Percentiles rank a stretch among this genome's conserved stretches.
These are phyloP conservation scores for Pycnococcus provasolii DNA, from an alignment of 139 green algal genomes.

Conservation along the genomic window DNA sequence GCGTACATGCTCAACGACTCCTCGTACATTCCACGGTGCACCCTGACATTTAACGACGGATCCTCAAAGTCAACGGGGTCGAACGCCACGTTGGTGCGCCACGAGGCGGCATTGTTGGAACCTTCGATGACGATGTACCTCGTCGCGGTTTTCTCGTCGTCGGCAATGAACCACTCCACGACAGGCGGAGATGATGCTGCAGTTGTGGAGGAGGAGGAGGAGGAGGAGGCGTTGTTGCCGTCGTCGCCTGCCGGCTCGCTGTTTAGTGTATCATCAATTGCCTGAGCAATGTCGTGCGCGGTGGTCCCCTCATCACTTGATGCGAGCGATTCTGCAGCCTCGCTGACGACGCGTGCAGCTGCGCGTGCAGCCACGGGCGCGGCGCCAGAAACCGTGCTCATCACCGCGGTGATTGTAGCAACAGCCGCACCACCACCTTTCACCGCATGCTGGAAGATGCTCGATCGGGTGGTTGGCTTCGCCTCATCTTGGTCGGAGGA, in stretches of 20 bases:
- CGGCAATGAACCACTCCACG: conserved; percentile 33
- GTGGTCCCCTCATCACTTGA: not conserved
- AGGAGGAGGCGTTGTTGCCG: too few species aligned
- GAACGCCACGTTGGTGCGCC: conserved; percentile 82
- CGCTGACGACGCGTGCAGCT: not conserved
- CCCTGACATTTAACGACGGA: conserved; percentile 56
- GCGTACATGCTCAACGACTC: conserved; percentile 72
- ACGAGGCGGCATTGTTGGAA: conserved; percentile 59
- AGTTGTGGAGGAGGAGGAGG: too few species aligned
- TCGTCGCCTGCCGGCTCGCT: too few species aligned
- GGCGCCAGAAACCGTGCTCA: too few species aligned
- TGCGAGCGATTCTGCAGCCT: not conserved
- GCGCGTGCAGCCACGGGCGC: not conserved
- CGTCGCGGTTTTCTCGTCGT: conserved; percentile 19
- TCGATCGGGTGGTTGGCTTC: too few species aligned
- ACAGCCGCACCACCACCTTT: too few species aligned
- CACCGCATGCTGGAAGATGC: too few species aligned
- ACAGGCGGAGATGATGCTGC: too few species aligned
- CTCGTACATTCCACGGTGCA: conserved; percentile 90
- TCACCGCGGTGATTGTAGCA: too few species aligned
- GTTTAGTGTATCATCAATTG: too few species aligned
- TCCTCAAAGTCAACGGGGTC: conserved; percentile 92
- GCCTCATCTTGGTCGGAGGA: too few species aligned
- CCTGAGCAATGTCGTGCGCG: too few species aligned
- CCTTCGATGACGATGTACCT: conserved; percentile 61